Evolutionary conservation across 2,329 filamentous ascomycete species (phyloP).

Genomic region (Capronia coronata): DNA sequence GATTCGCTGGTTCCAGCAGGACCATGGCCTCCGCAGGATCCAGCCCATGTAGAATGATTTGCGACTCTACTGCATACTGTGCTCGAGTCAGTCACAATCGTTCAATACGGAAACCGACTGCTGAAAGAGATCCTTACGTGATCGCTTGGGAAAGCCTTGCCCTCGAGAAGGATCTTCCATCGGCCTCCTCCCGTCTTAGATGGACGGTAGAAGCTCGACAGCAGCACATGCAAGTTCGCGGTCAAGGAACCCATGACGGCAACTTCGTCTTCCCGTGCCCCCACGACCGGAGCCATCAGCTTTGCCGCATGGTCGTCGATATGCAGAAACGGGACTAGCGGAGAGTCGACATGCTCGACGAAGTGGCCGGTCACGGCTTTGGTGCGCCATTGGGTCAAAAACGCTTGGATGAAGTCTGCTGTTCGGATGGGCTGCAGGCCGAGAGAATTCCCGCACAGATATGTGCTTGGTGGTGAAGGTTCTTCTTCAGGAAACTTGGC

Average conservation of each 20-base stretch:
- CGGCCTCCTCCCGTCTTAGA: slow-evolving; percentile 44
- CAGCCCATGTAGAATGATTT: slow-evolving; percentile 64
- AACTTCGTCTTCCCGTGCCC: slow-evolving; percentile 65
- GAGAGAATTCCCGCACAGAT: slow-evolving; percentile 85
- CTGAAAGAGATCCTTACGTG: slow-evolving; percentile 54
- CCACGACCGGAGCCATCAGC: slow-evolving; percentile 66
- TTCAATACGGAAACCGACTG: no score
- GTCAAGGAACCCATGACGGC: slow-evolving; percentile 86
- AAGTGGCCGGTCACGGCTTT: slow-evolving; percentile 85
- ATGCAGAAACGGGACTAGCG: slow-evolving; percentile 67
- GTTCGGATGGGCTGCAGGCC: slow-evolving; percentile 72
- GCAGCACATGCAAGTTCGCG: slow-evolving; percentile 70
- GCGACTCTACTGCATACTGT: slow-evolving; percentile 76
- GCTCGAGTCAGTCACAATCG: neutral
- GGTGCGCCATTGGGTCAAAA: slow-evolving; percentile 75
- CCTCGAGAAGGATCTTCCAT: slow-evolving; percentile 82
- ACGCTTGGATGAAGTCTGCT: slow-evolving; percentile 59
- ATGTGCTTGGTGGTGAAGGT: slow-evolving; percentile 49
- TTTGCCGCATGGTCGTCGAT: slow-evolving; percentile 68
- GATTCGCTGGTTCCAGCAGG: slow-evolving; percentile 57
- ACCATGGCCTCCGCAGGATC: slow-evolving; percentile 64
- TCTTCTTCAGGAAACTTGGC: slow-evolving; percentile 34
- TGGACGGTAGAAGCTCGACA: slow-evolving; percentile 78
- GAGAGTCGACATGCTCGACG: slow-evolving; percentile 58
- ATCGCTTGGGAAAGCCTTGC: slow-evolving; percentile 84